These are phyloP conservation scores for Blepharisma japonicum DNA, from an alignment of 73 alveolate species.

Conservation along the genomic window DNA sequence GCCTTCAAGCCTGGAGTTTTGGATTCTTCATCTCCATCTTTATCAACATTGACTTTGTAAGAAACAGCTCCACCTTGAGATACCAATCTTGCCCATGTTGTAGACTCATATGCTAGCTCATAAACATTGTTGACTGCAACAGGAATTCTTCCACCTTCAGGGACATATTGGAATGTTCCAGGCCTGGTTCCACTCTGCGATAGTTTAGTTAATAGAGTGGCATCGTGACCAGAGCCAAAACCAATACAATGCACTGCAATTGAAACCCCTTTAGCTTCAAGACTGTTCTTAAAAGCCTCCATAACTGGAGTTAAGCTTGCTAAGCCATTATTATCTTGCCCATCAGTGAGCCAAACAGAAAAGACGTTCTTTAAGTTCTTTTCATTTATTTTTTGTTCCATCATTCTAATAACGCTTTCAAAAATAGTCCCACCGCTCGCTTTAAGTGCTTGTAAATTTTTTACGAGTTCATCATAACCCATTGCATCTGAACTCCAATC, in stretches of 20 bases:
- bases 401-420: constrained; percentile 15
- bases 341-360: constrained; percentile 31
- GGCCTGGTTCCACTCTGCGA: constrained; percentile 28
- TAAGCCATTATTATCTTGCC: constrained; percentile 21
- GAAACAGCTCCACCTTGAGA: no score
- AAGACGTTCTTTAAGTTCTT: constrained; percentile 12
- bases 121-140: constrained; percentile 21
- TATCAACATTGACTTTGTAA: neutral
- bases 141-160: constrained; percentile 28
- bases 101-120: neutral
- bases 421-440: constrained; percentile 23
- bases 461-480: constrained; percentile 11
- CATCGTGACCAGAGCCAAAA: constrained; percentile 24
- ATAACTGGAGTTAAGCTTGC: constrained; percentile 4
- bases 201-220: neutral
- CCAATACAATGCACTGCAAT: constrained; percentile 21
- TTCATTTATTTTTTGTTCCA: constrained; percentile 11
- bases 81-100: constrained; percentile 22
- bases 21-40: neutral
- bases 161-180: constrained; percentile 25
- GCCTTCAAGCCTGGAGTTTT: neutral
- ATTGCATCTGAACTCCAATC: neutral
- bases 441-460: constrained; percentile 10
- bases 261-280: constrained; percentile 12
- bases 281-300: neutral